Evolutionary conservation across 305 asterid genomes (phyloP).

Genomic region (Fraxinus sp.): DNA sequence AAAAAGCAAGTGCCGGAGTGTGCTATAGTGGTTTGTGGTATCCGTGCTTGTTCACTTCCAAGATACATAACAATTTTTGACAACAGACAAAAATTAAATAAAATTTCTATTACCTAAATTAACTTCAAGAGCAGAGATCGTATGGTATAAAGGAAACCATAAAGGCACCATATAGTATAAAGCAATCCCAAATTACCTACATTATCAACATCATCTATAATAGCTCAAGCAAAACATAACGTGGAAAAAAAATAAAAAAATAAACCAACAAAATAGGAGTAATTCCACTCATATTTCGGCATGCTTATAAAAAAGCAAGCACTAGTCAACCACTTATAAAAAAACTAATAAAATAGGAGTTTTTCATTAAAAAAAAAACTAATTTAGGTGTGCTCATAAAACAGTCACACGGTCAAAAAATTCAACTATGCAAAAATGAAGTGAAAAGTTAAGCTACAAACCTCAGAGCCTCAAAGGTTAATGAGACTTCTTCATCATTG

Average conservation of each 20-base stretch:
- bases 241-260: background rate
- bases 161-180: background rate
- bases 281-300: background rate
- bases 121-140: background rate
- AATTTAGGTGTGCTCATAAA: conserved; percentile 13
- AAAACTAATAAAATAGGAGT: background rate
- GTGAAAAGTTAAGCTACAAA: conserved; percentile 31
- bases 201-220: background rate
- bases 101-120: background rate
- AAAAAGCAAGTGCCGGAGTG: background rate
- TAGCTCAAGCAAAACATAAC: background rate
- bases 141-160: background rate
- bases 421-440: conserved; percentile 10
- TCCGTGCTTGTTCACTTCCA: background rate
- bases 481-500: conserved; percentile 57
- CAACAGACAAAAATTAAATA: background rate
- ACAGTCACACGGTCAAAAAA: background rate
- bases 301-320: background rate
- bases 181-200: background rate
- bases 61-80: background rate
- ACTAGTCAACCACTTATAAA: background rate
- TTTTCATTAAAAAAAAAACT: background rate
- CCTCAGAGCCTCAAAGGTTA: conserved; percentile 86
- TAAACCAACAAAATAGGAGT: background rate
- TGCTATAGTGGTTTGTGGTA: background rate